Base-by-base conservation (phyloP, 108 stramenopile species). In the Heterococcus sp. region DNA sequence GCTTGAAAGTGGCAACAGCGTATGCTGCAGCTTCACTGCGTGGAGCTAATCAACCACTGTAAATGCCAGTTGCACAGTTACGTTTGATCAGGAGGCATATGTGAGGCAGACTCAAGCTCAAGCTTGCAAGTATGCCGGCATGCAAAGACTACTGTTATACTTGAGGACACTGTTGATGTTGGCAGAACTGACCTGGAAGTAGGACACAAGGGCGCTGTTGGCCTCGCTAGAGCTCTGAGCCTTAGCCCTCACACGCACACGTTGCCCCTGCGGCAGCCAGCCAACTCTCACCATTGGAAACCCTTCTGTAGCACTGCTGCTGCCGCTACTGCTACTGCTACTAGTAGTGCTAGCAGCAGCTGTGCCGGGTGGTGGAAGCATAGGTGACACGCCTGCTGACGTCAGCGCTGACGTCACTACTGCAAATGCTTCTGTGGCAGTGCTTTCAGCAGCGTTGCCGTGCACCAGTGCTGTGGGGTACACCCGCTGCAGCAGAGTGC, bases 161-260 rank as follows among this genome's bases (percentile, higher is more conserved):
- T 82, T 74, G 30, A 67, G 35, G 33, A 35, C 39, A 64, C 73
- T 82, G 2, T 68, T 68, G 26, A 82, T 73, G 14, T 39, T 58
- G 0, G 58, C 74, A 1, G 74, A 36, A 11, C 80, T 26, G 32
- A 67, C 82, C 73, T 82, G 82, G 31, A 36, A 82, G 74, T 82
- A 82, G 0, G 73, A 66, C 31, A 68, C 38, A 5, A 66, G 39
- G 1, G 82, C 37, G 14, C 74, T 75, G 35, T 82, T 82, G 39
- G 40, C 32, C 1, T 82, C 82, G 30, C 67, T 36, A 31, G 38
- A 35, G 68, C 73, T 82, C 3, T 68, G 72, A 31, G 75, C 82
- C 14, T 39, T 37, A 2, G 58, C 74, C 1, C 82, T 35, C 21
- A 82, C 32, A 36, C 73, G 74, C 34, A 78, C 35, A 68, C 68